These are phyloP conservation scores for Tetradesmus obliquus DNA, from an alignment of 139 green algal genomes.

Conservation along the genomic window DNA sequence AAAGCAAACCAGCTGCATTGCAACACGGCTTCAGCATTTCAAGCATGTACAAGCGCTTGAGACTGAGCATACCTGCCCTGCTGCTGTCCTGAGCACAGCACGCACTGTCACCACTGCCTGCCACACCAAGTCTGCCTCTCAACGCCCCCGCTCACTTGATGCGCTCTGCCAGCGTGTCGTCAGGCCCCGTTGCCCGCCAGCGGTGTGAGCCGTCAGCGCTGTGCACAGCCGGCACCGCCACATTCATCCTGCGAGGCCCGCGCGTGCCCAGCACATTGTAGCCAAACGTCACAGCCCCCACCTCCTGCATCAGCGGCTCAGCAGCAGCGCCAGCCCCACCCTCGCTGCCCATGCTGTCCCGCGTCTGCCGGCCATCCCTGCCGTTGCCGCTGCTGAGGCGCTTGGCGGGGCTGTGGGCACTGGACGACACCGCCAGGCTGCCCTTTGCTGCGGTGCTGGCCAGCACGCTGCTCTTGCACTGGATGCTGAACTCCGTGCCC, in stretches of 20 bases:
- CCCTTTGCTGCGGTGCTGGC: not conserved
- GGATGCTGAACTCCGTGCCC: constrained; percentile 93
- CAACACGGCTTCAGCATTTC: not conserved
- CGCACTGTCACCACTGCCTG: not conserved
- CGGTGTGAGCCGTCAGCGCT: not conserved
- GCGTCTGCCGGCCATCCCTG: not conserved
- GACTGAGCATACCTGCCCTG: not conserved
- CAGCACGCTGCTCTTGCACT: constrained; percentile 17
- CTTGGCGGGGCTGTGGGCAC: too few species aligned
- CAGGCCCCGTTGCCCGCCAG: constrained; percentile 19
- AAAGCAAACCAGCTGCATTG: not conserved
- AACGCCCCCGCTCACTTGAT: constrained; percentile 39
- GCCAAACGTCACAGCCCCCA: constrained; percentile 87
- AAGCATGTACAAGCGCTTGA: not conserved
- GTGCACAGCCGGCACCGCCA: constrained; percentile 62
- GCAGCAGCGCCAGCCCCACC: not conserved
- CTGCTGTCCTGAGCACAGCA: not conserved
- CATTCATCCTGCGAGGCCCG: constrained; percentile 93
- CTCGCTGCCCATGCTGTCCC: not conserved
- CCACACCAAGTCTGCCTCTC: not conserved
- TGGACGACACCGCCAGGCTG: not conserved
- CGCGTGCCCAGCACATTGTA: constrained; percentile 95
- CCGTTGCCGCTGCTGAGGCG: constrained; percentile 4
- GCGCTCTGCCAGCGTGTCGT: constrained; percentile 59
- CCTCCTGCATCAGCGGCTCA: constrained; percentile 59